phyloP scores from a whole-genome alignment of 164 flowering plant genomes.

The Stephania yunnanensis region DNA sequence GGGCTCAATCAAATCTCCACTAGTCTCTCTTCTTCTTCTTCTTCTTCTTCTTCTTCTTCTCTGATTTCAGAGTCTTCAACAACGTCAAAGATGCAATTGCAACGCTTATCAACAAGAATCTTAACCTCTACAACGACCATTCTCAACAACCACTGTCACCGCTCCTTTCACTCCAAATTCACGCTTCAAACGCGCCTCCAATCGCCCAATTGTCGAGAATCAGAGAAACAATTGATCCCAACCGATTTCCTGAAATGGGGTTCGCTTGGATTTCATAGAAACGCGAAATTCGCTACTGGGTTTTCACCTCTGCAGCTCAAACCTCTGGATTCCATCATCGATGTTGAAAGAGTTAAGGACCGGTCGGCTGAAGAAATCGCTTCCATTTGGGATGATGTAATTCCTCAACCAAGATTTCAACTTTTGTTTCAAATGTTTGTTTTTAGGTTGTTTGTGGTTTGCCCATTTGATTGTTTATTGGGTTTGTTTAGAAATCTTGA shows the following conservation, averaged over 20 bases:
- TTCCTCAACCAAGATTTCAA: conserved; percentile 2
- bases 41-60: neutral
- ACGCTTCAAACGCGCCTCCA: conserved; percentile 15
- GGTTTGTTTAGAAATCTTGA: neutral
- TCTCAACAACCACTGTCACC: conserved; percentile 7
- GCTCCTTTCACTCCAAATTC: conserved; percentile 17
- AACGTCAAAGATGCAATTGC: conserved; percentile 15
- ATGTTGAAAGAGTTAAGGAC: conserved; percentile 59
- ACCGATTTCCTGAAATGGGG: conserved; percentile 52
- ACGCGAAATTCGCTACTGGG: conserved; percentile 66
- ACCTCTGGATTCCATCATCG: conserved; percentile 73
- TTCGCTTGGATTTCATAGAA: conserved; percentile 49
- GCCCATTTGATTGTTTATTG: neutral
- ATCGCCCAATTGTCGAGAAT: conserved; percentile 1
- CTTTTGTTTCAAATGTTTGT: neutral
- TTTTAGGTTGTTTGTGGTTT: neutral
- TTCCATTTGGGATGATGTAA: conserved; percentile 85
- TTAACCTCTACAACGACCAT: conserved; percentile 17
- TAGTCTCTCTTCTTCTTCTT: neutral
- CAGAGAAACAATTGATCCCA: conserved; percentile 28
- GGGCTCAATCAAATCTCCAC: too few relatives aligned
- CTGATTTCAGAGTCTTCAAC: conserved; percentile 1
- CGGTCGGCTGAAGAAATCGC: conserved; percentile 58
- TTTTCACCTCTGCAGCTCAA: conserved; percentile 70
- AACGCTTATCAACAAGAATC: conserved; percentile 20